Evolutionary conservation across 2,329 filamentous ascomycete genomes (phyloP).

Genomic region (Epicoccum sorghinum): DNA sequence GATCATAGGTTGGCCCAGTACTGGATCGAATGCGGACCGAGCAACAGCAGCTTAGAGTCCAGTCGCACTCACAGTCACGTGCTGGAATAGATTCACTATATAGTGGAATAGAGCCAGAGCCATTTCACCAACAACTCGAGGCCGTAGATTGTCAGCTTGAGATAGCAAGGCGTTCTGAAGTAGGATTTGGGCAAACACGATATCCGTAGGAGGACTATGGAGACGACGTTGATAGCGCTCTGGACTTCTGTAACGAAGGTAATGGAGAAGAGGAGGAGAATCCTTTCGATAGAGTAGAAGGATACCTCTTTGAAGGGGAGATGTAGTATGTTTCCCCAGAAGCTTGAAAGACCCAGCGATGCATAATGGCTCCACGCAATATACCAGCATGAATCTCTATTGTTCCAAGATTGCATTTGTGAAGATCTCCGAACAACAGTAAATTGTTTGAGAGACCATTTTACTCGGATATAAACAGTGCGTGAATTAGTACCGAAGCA

Average conservation of each 20-base stretch:
- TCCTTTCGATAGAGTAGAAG: neutral
- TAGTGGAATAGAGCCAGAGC: neutral
- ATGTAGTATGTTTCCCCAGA: neutral
- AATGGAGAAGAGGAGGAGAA: neutral
- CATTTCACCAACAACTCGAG: slow-evolving; percentile 1
- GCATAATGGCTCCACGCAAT: neutral
- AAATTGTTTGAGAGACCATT: too few species aligned
- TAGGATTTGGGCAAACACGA: neutral
- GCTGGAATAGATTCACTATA: neutral
- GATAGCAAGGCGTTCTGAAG: neutral
- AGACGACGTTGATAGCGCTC: slow-evolving; percentile 6
- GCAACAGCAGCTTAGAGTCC: neutral
- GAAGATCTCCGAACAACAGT: neutral
- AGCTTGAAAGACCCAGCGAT: neutral
- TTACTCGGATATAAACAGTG: too few species aligned
- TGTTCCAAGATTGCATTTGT: neutral
- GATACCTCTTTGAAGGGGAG: too few species aligned
- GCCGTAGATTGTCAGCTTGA: neutral
- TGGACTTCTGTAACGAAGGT: neutral
- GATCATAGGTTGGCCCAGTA: slow-evolving; percentile 27
- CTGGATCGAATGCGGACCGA: slow-evolving; percentile 10
- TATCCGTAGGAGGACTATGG: slow-evolving; percentile 11
- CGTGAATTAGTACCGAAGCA: too few species aligned
- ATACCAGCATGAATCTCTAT: neutral
- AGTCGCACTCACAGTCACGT: neutral